These are phyloP conservation scores for Psilocybe cubensis DNA, from an alignment of 768 basidiomycete genomes.

Conservation along the genomic window DNA sequence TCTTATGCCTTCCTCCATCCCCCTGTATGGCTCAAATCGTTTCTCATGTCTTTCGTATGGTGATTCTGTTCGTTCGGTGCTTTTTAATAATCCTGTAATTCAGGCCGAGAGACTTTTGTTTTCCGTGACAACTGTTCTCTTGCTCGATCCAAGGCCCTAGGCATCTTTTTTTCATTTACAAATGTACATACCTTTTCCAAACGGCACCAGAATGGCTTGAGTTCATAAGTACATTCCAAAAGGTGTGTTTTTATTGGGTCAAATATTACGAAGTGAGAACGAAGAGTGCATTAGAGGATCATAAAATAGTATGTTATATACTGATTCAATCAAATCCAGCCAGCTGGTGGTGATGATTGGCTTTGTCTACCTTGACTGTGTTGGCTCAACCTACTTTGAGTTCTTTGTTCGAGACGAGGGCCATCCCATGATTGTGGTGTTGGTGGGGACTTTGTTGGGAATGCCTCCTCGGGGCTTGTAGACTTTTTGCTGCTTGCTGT, in stretches of 20 bases:
- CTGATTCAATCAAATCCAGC: conserved; percentile 29
- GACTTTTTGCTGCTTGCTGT: conserved; percentile 3
- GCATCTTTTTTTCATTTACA: conserved; percentile 8
- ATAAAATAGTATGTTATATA: background rate
- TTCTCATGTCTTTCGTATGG: conserved; percentile 26
- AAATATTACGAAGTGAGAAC: too few species aligned
- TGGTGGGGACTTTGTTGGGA: conserved; percentile 26
- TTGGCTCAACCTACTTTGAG: conserved; percentile 28
- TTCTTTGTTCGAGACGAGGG: conserved; percentile 31
- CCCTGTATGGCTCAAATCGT: conserved; percentile 16
- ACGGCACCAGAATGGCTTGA: too few species aligned
- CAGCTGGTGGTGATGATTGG: conserved; percentile 29
- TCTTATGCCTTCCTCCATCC: conserved; percentile 8
- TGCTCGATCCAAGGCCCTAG: conserved; percentile 6
- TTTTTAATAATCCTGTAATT: conserved; percentile 19
- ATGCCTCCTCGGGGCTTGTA: conserved; percentile 8
- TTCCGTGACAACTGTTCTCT: conserved; percentile 3
- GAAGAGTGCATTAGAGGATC: too few species aligned
- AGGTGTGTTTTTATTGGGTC: background rate
- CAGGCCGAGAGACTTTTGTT: conserved; percentile 3
- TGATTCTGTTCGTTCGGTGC: conserved; percentile 23
- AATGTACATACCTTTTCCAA: conserved; percentile 2
- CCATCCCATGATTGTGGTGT: conserved; percentile 52
- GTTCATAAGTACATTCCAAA: background rate
- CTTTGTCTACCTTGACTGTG: conserved; percentile 28